Conservation (phyloP, 192 early-diverging fungal species). For the Radiomyces spectabilis region DNA sequence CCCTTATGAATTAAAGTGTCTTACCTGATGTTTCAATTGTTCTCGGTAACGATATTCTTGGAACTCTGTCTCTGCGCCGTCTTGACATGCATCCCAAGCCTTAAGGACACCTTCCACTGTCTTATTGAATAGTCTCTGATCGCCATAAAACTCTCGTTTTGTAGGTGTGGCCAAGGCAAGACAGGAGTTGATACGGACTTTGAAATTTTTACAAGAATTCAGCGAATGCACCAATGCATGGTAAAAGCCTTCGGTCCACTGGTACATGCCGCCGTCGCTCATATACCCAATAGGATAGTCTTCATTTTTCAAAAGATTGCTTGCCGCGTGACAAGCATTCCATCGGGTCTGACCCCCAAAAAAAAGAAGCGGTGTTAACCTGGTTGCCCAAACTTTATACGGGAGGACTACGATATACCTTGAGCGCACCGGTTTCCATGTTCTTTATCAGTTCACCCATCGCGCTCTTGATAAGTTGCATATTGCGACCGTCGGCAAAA, state of each 20-base stretch:
- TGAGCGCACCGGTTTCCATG: constrained; percentile 53
- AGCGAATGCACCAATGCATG: constrained; percentile 44
- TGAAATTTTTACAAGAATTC: constrained; percentile 60
- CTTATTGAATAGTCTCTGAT: constrained; percentile 22
- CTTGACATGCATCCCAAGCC: constrained; percentile 5
- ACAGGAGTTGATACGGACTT: constrained; percentile 70
- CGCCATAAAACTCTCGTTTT: constrained; percentile 31
- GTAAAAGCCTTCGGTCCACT: constrained; percentile 46
- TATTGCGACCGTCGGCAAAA: constrained; percentile 32
- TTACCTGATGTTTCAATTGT: constrained; percentile 18
- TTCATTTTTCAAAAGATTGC: constrained; percentile 48
- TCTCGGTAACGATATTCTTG: constrained; percentile 18
- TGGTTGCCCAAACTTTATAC: too few species aligned
- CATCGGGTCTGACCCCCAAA: constrained; percentile 49
- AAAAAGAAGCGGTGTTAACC: not conserved
- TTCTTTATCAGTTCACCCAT: constrained; percentile 45
- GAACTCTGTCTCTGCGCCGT: constrained; percentile 4
- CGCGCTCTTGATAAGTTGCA: constrained; percentile 36
- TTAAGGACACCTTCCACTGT: constrained; percentile 29
- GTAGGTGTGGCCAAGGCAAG: constrained; percentile 36
- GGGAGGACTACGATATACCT: too few species aligned
- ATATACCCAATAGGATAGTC: constrained; percentile 50
- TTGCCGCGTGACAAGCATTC: constrained; percentile 71
- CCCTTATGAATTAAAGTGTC: not conserved
- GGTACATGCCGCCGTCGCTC: constrained; percentile 23